Evolutionary conservation across 2,329 filamentous ascomycete species (phyloP), one percentile per base, ranked within the genome.

Genomic region (Penicillium sp.): DNA sequence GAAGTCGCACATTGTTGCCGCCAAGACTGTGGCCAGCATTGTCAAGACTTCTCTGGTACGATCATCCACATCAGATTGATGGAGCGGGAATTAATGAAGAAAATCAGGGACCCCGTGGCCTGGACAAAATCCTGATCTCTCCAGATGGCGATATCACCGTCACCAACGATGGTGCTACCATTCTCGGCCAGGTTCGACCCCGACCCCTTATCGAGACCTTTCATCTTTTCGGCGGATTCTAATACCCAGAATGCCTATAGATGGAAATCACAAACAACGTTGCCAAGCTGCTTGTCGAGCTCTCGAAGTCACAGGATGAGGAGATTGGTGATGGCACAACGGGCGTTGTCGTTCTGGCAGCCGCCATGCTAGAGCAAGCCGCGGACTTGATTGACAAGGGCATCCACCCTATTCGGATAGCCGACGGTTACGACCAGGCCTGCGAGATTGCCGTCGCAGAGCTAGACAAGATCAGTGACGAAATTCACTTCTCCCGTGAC

Each of bases 231-330:
- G 40, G 21, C 41, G 15, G 39, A 46, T 17, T 34, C 62, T 67
- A 49, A 66, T 51, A 27, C 23, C 7, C 17, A 39, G 47, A 15
- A n/a, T 40, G 24, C 13, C 15, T 43, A 46, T 68, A 96, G 83
- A 99, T 99, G 94, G 94, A 99, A 79, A 93, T 99, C 64, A 90
- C 90, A 64, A 97, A 99, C 82, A 93, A 97, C 75, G 91, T 99
- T 56, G 94, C 94, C 57, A 97, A 97, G 79, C 83, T 99, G 45
- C 80, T 99, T 54, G 94, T 99, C 43, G 93, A 97, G 73, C 86
- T 99, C 33, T 97, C 94, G 59, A 97, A 96, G 80, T 97, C 94
- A 32, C 94, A 99, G 75, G 94, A 99, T 68, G 93, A 97, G 65
- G 94, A 99, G 78, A 99, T 99, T 68, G 94, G 94, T 69, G 94